A percentile compares a stretch with the other conserved stretches of the same genome.
Conservation (phyloP, 148 eudicot species). For the Rhododendron williamsianum region DNA sequence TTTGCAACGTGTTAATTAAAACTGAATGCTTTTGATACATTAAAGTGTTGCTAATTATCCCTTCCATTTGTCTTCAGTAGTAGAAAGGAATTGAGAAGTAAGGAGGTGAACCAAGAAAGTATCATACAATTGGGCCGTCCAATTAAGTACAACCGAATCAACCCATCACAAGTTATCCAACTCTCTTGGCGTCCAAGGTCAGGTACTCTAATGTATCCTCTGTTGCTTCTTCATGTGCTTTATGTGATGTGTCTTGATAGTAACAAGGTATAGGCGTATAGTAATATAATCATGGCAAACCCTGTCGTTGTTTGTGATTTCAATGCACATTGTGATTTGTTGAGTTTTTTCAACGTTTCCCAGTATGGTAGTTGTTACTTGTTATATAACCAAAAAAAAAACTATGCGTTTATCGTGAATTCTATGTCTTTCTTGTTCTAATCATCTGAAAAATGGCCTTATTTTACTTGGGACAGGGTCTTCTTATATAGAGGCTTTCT, state of each 20-base stretch:
- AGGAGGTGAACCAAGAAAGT: slow-evolving; percentile 24
- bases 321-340: neutral
- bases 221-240: slow-evolving; percentile 2
- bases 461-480: slow-evolving; percentile 45
- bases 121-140: slow-evolving; percentile 25
- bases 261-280: neutral
- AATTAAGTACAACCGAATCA: slow-evolving; percentile 30
- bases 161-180: slow-evolving; percentile 67
- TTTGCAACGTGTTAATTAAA: too few species aligned
- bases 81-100: slow-evolving; percentile 59
- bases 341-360: neutral
- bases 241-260: neutral
- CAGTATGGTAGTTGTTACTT: neutral
- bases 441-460: slow-evolving; percentile 11
- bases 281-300: neutral
- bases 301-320: neutral
- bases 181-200: slow-evolving; percentile 96
- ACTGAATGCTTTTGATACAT: neutral
- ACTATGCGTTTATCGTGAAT: neutral
- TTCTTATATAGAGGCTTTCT: slow-evolving; percentile 67
- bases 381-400: neutral
- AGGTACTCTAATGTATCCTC: slow-evolving; percentile 46
- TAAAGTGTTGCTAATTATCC: slow-evolving; percentile 5
- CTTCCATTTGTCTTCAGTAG: slow-evolving; percentile 29
- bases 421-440: slow-evolving; percentile 3